phyloP scores from a whole-genome alignment of 805 yeast species.

The Osmozyma mogii region DNA sequence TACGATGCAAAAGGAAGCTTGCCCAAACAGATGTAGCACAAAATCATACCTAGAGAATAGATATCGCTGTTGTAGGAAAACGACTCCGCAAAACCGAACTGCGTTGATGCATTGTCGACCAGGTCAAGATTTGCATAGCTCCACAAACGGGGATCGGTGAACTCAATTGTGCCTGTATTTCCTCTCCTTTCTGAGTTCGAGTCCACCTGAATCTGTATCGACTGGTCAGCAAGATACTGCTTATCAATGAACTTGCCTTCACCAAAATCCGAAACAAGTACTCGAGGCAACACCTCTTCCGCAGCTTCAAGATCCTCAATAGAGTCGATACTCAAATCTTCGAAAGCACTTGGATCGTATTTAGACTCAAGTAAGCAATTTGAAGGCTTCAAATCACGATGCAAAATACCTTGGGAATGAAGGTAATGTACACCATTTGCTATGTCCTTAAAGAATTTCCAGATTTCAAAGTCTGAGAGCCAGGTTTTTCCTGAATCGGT shows the following conservation, averaged over 20 bases:
- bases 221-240: conserved; percentile 11
- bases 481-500: conserved; percentile 15
- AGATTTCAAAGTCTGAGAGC: conserved; percentile 55
- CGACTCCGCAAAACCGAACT: conserved; percentile 33
- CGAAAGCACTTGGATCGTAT: conserved; percentile 11
- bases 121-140: conserved; percentile 15
- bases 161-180: conserved; percentile 81
- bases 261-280: conserved; percentile 83
- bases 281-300: conserved; percentile 44
- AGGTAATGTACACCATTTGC: conserved; percentile 63
- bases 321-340: background rate
- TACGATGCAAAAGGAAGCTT: conserved; percentile 56
- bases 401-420: conserved; percentile 71
- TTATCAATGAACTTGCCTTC: conserved; percentile 75
- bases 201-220: conserved; percentile 8
- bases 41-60: conserved; percentile 78
- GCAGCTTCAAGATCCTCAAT: conserved; percentile 9
- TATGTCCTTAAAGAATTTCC: conserved; percentile 59
- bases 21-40: conserved; percentile 67
- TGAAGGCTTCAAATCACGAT: conserved; percentile 84
- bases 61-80: conserved; percentile 71
- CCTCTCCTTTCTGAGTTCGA: conserved; percentile 57
- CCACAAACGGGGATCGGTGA: conserved; percentile 79
- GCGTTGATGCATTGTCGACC: conserved; percentile 8
- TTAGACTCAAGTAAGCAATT: conserved; percentile 58